These are phyloP conservation scores for Trapa incisa DNA, from an alignment of 345 rosid species.

Conservation along the genomic window DNA sequence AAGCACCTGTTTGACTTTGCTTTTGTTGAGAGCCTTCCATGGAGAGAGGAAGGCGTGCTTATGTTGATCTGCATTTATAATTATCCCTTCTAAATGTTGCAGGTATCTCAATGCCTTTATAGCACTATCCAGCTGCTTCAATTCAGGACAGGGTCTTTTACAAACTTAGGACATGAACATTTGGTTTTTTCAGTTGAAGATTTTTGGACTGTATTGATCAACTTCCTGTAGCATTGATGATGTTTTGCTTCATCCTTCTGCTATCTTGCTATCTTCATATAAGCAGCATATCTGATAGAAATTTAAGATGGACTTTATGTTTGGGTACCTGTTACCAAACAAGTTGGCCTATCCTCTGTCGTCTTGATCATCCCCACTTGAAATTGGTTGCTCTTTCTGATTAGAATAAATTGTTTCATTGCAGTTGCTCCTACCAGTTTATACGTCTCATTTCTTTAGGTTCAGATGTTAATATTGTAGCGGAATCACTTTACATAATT, in stretches of 20 bases:
- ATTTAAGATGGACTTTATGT: background rate
- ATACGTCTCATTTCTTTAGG: background rate
- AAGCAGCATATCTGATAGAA: background rate
- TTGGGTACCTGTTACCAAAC: background rate
- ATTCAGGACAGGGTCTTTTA: background rate
- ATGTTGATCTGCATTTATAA: background rate
- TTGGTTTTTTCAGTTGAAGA: background rate
- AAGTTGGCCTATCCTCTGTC: background rate
- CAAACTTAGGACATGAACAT: background rate
- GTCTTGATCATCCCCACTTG: background rate
- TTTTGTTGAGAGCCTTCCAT: background rate
- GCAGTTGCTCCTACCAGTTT: too few relatives aligned
- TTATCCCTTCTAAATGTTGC: conserved; percentile 9
- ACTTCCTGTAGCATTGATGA: background rate
- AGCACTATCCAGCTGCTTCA: conserved; percentile 8
- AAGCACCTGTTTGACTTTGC: background rate
- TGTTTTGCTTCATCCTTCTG: background rate
- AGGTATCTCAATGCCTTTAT: conserved; percentile 46
- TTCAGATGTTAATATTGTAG: background rate
- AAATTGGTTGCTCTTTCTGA: background rate
- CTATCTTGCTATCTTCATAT: background rate
- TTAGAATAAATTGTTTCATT: background rate
- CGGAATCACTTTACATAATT: background rate
- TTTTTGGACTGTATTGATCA: background rate
- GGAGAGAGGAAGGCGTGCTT: background rate